Base-by-base conservation (phyloP, 768 basidiomycete species). In the Sporobolomyces pararoseus region DNA sequence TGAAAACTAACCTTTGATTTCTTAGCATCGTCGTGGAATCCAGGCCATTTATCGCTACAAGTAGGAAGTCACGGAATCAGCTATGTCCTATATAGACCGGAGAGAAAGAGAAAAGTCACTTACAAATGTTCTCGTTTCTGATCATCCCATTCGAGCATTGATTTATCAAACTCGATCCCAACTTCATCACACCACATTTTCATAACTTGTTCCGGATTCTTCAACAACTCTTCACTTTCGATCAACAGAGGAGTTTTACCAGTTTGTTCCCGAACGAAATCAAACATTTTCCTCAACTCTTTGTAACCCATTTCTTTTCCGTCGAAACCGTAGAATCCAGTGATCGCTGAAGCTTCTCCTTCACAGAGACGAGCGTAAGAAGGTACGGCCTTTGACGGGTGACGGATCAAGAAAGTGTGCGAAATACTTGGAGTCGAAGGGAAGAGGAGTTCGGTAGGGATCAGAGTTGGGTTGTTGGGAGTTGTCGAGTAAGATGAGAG, bases 321-420 rank as follows among this genome's bases (percentile, higher is more conserved):
- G 47, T 77, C 76, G 27, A 76, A 78, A 34, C 69, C 76, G 31
- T 78, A 73, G 70, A 78, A 78, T 1, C 75, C 76, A 4, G 77
- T 78, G 17, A 70, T 57, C 10, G 66, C 61, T 39, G 59, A 61
- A 3, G 59, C 59, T 46, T 61, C 59, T 61, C 59, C 59, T n/a
- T 63, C 54, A 62, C 77, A 78, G 17, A 78, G 70, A 5, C 73
- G 65, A 19, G 73, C 67, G 66, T 76, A 76, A 0, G 76, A 75
- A 3, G 76, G 76, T 3, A 77, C 70, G 32, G 77, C 77, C 35
- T 76, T 76, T 21, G 44, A 13, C 6, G 77, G 77, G 19, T 75
- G 71, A 10, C 77, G 73, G 57, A 78, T 76, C 19, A 78, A 69
- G 72, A 78, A 78, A 25, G 77, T 76, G 70, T 78, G 75, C 46